Percentiles rank a stretch among this genome's conserved stretches.
Conservation (phyloP, 2,329 filamentous ascomycete genomes). For the Ilyonectria destructans region DNA sequence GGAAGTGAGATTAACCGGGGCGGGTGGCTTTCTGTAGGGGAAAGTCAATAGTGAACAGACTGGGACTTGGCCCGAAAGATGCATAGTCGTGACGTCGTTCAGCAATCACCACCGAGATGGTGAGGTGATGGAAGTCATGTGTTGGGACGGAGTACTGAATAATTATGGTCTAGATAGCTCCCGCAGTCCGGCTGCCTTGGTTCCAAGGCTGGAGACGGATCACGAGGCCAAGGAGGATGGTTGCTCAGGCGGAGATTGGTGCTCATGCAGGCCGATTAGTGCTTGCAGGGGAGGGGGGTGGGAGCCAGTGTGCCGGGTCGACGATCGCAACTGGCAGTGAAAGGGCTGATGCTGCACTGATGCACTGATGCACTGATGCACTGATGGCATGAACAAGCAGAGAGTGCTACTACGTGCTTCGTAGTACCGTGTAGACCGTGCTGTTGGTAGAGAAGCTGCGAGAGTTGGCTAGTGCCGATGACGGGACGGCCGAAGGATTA, state of each 20-base stretch:
- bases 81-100: conserved; percentile 13
- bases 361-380: conserved; percentile 34
- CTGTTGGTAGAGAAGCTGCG: not conserved
- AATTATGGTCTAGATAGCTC: conserved; percentile 28
- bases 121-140: conserved; percentile 5
- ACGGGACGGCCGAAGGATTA: not conserved
- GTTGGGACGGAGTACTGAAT: not conserved
- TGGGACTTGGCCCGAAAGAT: conserved; percentile 4
- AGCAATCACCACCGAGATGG: conserved; percentile 7
- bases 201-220: conserved; percentile 34
- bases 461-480: conserved; percentile 8
- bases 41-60: conserved; percentile 25
- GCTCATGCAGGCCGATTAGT: conserved; percentile 36
- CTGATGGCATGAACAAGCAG: conserved; percentile 29
- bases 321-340: conserved; percentile 25
- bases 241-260: conserved; percentile 46
- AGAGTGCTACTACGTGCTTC: conserved; percentile 14
- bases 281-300: conserved; percentile 39
- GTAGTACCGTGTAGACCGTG: not conserved
- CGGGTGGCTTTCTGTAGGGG: conserved; percentile 31
- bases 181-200: conserved; percentile 28
- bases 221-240: conserved; percentile 39
- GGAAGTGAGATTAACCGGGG: conserved; percentile 39
- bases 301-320: conserved; percentile 38
- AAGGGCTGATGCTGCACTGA: conserved; percentile 31